phyloP scores from a whole-genome alignment of 2,329 filamentous ascomycete genomes.

The Beauveria sp. region DNA sequence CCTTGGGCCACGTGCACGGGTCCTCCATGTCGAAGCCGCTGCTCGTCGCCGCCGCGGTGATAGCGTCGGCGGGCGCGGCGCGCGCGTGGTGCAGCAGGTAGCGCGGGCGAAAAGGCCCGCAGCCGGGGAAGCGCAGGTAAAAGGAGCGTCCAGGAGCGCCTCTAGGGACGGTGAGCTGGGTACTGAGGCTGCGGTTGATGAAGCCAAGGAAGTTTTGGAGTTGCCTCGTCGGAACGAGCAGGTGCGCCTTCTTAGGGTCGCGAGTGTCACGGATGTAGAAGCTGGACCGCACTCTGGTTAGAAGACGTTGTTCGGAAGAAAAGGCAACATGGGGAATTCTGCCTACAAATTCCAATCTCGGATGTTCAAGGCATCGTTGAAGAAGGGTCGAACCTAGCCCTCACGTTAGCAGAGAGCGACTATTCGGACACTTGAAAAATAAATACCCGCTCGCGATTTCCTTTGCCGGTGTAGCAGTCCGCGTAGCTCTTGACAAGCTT shows the following conservation, averaged over 20 bases:
- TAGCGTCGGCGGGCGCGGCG: neutral
- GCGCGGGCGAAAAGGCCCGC: slow-evolving; percentile 55
- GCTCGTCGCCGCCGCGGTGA: slow-evolving; percentile 34
- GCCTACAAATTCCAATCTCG: slow-evolving; percentile 72
- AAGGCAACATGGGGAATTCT: neutral
- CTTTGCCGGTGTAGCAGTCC: slow-evolving; percentile 47
- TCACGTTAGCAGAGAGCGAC: slow-evolving; percentile 9
- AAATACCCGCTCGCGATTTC: slow-evolving; percentile 40
- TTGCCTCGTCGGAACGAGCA: slow-evolving; percentile 62
- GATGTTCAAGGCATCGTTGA: slow-evolving; percentile 50
- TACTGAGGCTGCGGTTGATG: slow-evolving; percentile 53
- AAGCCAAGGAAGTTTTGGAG: slow-evolving; percentile 55
- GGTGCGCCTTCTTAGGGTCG: slow-evolving; percentile 41
- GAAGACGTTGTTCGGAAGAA: no score
- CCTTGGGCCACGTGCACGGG: slow-evolving; percentile 1
- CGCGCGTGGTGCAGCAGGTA: slow-evolving; percentile 63
- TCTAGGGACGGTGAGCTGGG: slow-evolving; percentile 49
- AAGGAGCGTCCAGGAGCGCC: slow-evolving; percentile 47
- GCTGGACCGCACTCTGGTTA: slow-evolving; percentile 28
- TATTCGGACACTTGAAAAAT: neutral
- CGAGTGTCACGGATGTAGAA: slow-evolving; percentile 58
- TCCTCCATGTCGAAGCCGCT: slow-evolving; percentile 23
- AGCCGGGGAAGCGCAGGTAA: slow-evolving; percentile 51
- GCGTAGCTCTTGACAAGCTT: slow-evolving; percentile 50
- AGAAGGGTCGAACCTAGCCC: slow-evolving; percentile 40